Evolutionary conservation across 306 rosid genomes (phyloP).

Genomic region (Dryas alaskensis): DNA sequence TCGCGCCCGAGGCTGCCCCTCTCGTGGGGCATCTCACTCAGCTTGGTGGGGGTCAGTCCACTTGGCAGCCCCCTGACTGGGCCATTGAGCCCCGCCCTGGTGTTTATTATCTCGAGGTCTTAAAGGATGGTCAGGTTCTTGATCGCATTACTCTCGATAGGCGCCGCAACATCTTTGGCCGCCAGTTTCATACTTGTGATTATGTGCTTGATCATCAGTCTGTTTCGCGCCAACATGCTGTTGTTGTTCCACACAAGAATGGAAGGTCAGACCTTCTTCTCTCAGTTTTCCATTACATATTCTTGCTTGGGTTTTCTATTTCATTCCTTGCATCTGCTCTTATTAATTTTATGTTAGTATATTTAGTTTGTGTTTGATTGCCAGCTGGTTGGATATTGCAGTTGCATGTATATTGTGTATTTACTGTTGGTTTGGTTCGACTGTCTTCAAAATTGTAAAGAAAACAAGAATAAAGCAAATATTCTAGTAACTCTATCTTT

Average conservation of each 20-base stretch:
- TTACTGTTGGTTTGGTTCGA: neutral
- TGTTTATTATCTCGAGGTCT: constrained; percentile 74
- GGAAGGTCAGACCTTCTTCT: constrained; percentile 62
- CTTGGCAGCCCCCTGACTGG: constrained; percentile 98
- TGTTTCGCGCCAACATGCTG: constrained; percentile 98
- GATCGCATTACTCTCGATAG: constrained; percentile 71
- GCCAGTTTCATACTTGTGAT: constrained; percentile 81
- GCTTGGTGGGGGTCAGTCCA: constrained; percentile 83
- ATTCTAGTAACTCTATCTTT: neutral
- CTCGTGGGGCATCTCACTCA: constrained; percentile 65
- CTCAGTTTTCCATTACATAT: constrained; percentile 18
- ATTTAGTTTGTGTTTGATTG: neutral
- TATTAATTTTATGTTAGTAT: neutral
- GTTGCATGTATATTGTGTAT: neutral
- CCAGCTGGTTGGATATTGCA: neutral
- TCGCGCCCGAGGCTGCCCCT: constrained; percentile 61
- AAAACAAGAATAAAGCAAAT: neutral
- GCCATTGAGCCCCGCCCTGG: constrained; percentile 90
- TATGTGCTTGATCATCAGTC: constrained; percentile 95
- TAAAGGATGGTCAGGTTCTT: constrained; percentile 80
- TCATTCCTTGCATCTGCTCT: neutral
- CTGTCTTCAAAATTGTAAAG: neutral
- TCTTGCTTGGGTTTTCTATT: constrained; percentile 5
- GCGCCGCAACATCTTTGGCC: constrained; percentile 74
- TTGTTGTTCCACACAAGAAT: constrained; percentile 87